A percentile compares a stretch with the other conserved stretches of the same genome.
phyloP scores from a whole-genome alignment of 2,329 filamentous ascomycete genomes.

The Neofusicoccum kwambonambiense region DNA sequence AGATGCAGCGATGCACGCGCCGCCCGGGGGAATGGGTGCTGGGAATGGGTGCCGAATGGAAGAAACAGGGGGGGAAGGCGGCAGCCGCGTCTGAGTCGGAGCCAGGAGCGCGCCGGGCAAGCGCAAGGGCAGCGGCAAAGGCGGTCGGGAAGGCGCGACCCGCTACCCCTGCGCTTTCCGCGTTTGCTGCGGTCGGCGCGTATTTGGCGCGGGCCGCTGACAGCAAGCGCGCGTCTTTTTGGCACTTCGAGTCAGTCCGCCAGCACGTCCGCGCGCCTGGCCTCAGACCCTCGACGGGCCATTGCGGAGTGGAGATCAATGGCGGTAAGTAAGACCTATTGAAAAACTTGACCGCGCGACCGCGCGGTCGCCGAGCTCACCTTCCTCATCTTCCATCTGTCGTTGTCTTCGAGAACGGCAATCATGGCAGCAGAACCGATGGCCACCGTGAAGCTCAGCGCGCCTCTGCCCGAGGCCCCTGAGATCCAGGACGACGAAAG shows the following conservation, averaged over 20 bases:
- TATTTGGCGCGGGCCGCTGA: too few species aligned
- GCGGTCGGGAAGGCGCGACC: too few species aligned
- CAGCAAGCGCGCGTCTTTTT: not conserved
- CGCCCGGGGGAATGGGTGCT: not conserved
- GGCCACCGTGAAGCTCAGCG: slow-evolving; percentile 5
- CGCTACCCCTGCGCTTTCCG: not conserved
- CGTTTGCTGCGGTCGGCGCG: not conserved
- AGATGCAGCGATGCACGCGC: not conserved
- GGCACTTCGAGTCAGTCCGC: too few species aligned
- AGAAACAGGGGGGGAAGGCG: not conserved
- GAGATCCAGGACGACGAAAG: slow-evolving; percentile 58
- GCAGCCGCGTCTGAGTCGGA: too few species aligned
- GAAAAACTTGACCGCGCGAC: slow-evolving; percentile 5
- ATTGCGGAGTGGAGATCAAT: slow-evolving; percentile 4
- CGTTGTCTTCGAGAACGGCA: not conserved
- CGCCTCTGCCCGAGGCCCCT: slow-evolving; percentile 46
- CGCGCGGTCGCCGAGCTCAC: not conserved
- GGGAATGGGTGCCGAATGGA: not conserved
- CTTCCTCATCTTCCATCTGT: slow-evolving; percentile 11
- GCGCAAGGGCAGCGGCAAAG: too few species aligned
- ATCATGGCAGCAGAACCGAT: slow-evolving; percentile 9
- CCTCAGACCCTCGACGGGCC: not conserved
- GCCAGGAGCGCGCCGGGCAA: too few species aligned
- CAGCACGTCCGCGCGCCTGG: not conserved
- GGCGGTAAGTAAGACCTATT: slow-evolving; percentile 6